Evolutionary conservation across 2,329 filamentous ascomycete genomes (phyloP).

Genomic region (Ophiostoma himal-ulmi): DNA sequence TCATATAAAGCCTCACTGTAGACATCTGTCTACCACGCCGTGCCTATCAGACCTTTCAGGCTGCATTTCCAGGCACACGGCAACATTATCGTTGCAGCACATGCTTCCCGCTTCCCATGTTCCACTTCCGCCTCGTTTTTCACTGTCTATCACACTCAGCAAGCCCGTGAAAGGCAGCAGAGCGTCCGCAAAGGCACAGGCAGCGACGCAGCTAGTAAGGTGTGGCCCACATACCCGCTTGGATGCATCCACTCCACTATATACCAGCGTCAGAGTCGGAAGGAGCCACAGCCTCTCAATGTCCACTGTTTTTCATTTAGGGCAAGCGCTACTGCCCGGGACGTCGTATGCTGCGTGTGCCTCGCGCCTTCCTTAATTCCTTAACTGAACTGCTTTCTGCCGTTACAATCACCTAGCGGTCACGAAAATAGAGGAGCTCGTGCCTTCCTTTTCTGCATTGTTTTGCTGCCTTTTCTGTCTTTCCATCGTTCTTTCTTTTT

Average conservation of each 20-base stretch:
- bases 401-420: conserved; percentile 10
- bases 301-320: conserved; percentile 5
- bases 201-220: conserved; percentile 7
- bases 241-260: conserved; percentile 15
- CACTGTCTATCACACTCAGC: not conserved
- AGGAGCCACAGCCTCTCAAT: conserved; percentile 15
- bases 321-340: conserved; percentile 21
- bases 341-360: conserved; percentile 14
- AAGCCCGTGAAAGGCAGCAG: not conserved
- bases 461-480: not conserved
- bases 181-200: not conserved
- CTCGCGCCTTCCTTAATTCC: conserved; percentile 14
- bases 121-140: not conserved
- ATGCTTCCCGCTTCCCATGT: not conserved
- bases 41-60: not conserved
- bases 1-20: too few species aligned
- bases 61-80: not conserved
- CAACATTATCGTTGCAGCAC: not conserved
- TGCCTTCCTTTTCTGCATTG: not conserved
- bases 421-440: not conserved
- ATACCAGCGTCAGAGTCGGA: conserved; percentile 18
- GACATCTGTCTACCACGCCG: too few species aligned
- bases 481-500: not conserved
- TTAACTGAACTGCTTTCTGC: conserved; percentile 7
- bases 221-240: conserved; percentile 6